Conservation (phyloP, 208 protist genomes). For the Acanthamoeba lenticulata region DNA sequence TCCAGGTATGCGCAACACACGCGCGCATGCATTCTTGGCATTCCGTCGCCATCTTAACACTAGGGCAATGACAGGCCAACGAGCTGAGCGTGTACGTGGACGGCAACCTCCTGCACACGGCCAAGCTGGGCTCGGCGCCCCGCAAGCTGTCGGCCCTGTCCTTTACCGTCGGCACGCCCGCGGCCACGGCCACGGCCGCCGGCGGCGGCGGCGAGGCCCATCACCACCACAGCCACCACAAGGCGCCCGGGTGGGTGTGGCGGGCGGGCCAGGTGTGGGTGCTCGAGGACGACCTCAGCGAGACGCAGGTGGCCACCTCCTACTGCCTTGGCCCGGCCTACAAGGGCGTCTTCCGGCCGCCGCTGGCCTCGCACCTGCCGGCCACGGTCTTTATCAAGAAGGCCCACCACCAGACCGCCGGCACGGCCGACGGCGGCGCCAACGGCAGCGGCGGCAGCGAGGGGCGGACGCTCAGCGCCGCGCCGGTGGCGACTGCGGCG, state of each 20-base stretch:
- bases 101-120: neutral
- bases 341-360: neutral
- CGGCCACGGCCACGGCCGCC: neutral
- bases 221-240: neutral
- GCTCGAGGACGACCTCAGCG: slow-evolving; percentile 10
- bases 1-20: neutral
- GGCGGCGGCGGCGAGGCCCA: neutral
- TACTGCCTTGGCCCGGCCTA: neutral
- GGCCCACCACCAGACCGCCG: neutral
- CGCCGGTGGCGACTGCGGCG: neutral
- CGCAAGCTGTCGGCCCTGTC: neutral
- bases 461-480: neutral
- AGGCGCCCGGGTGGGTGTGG: slow-evolving; percentile 1
- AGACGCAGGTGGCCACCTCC: neutral
- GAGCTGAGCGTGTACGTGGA: neutral
- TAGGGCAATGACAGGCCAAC: neutral
- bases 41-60: neutral
- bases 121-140: neutral
- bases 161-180: neutral
- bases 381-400: neutral
- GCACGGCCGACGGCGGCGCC: neutral
- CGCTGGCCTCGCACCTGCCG: neutral
- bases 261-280: neutral
- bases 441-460: too few relatives aligned
- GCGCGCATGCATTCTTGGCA: neutral